phyloP scores from a whole-genome alignment of 176 grass and related monocot genomes.

The Aegilops longissima region DNA sequence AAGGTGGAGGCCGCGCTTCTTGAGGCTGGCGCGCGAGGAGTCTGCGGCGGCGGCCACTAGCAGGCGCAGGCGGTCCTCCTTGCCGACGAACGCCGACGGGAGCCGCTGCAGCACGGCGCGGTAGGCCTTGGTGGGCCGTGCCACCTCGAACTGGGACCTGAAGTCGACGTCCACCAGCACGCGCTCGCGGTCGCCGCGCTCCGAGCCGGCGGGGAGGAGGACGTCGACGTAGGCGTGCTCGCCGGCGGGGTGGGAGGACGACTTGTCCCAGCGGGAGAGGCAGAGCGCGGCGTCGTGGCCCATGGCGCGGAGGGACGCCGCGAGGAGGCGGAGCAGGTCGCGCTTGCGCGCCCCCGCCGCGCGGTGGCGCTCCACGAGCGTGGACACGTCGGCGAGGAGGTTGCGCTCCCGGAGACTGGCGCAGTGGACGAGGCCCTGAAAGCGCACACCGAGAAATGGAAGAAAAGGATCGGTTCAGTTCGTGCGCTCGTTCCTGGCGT shows the following conservation, averaged over 20 bases:
- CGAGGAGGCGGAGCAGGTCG: constrained; percentile 51
- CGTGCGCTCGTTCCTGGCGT: neutral
- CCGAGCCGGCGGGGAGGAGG: constrained; percentile 34
- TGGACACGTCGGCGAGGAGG: constrained; percentile 74
- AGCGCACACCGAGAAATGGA: neutral
- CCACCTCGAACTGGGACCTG: constrained; percentile 74
- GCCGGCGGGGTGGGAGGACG: constrained; percentile 57
- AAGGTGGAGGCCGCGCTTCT: constrained; percentile 77
- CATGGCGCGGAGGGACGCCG: constrained; percentile 54
- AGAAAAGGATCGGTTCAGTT: constrained; percentile 24
- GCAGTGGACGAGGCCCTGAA: constrained; percentile 78
- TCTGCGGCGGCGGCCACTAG: constrained; percentile 66
- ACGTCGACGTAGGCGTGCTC: constrained; percentile 86
- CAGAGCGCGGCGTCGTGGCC: constrained; percentile 71
- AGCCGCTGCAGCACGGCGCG: constrained; percentile 60
- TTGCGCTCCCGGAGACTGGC: constrained; percentile 81
- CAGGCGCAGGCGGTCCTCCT: constrained; percentile 62
- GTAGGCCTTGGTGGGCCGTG: constrained; percentile 76
- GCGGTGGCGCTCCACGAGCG: constrained; percentile 54
- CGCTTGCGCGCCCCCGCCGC: constrained; percentile 43
- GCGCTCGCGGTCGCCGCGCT: constrained; percentile 53
- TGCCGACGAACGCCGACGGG: constrained; percentile 69
- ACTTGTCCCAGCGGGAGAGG: constrained; percentile 79
- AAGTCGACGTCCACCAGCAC: constrained; percentile 85
- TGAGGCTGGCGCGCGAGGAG: constrained; percentile 64